Conservation (phyloP, 768 basidiomycete genomes). For the Hemileccinum rubropunctum region DNA sequence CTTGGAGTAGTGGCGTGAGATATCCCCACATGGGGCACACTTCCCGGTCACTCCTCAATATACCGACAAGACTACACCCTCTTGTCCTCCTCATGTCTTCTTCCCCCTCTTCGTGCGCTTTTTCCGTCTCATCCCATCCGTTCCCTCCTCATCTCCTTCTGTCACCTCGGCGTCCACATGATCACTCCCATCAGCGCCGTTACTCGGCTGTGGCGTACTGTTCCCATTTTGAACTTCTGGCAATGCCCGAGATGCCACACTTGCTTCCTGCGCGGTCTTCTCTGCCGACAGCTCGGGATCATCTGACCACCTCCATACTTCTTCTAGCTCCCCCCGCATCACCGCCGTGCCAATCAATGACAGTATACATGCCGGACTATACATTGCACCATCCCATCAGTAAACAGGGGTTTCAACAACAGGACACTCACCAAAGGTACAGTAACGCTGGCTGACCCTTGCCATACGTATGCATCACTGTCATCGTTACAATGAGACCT, state of each 20-base stretch:
- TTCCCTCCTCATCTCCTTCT: constrained; percentile 14
- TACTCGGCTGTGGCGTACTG: constrained; percentile 13
- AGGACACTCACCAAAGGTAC: constrained; percentile 69
- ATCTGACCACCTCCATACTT: constrained; percentile 75
- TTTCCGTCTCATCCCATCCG: constrained; percentile 9
- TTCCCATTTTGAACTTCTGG: constrained; percentile 16
- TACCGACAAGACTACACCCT: no score
- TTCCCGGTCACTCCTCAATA: background rate
- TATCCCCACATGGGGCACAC: no score
- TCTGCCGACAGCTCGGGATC: constrained; percentile 27
- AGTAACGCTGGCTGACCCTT: constrained; percentile 89
- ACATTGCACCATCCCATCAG: background rate
- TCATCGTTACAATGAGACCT: constrained; percentile 76
- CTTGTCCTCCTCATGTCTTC: constrained; percentile 12
- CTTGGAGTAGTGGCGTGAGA: constrained; percentile 13
- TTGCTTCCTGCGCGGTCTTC: constrained; percentile 14
- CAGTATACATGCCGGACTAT: constrained; percentile 73
- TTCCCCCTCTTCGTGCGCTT: constrained; percentile 21
- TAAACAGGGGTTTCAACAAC: background rate
- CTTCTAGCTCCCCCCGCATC: constrained; percentile 63
- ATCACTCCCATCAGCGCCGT: constrained; percentile 15
- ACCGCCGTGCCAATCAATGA: constrained; percentile 61
- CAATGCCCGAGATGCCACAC: constrained; percentile 10
- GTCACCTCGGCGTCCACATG: constrained; percentile 4
- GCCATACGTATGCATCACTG: constrained; percentile 75